These are phyloP conservation scores for Ceratobasidium sp. DNA, from an alignment of 1,284 basidiomycete species.

Conservation along the genomic window DNA sequence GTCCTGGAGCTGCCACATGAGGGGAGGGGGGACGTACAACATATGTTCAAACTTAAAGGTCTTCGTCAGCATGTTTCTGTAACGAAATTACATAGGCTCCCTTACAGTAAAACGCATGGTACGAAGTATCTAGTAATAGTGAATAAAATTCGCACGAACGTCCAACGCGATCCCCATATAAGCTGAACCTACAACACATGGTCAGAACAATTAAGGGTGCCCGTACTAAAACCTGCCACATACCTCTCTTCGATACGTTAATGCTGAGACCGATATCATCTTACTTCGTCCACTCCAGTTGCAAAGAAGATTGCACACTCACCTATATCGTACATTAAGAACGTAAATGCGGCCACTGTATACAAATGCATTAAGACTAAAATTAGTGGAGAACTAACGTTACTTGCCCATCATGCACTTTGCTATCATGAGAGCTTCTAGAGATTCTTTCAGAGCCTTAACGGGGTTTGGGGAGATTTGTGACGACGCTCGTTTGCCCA, in stretches of 20 bases:
- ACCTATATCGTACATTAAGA: conserved; percentile 28
- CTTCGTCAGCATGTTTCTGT: not conserved
- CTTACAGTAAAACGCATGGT: conserved; percentile 29
- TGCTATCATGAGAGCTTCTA: conserved; percentile 24
- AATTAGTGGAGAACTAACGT: not conserved
- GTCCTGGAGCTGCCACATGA: not conserved
- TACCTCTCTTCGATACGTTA: conserved; percentile 34
- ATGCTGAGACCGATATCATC: not conserved
- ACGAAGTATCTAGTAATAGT: conserved; percentile 28
- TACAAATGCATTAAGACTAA: not conserved
- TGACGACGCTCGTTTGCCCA: not conserved
- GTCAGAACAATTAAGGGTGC: too few relatives aligned
- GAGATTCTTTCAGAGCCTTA: not conserved
- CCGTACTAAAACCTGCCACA: not conserved
- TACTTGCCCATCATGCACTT: conserved; percentile 23
- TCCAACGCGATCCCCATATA: conserved; percentile 40
- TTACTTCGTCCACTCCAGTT: not conserved
- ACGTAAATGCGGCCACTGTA: conserved; percentile 23
- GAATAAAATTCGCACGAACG: conserved; percentile 23
- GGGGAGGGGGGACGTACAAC: not conserved
- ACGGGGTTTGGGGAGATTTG: conserved; percentile 9
- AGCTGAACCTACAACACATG: conserved; percentile 6
- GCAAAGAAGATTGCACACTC: not conserved
- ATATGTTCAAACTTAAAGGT: not conserved
- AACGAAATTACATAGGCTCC: not conserved